These are phyloP conservation scores for Amanita molliuscula DNA, from an alignment of 768 basidiomycete species.

Conservation along the genomic window DNA sequence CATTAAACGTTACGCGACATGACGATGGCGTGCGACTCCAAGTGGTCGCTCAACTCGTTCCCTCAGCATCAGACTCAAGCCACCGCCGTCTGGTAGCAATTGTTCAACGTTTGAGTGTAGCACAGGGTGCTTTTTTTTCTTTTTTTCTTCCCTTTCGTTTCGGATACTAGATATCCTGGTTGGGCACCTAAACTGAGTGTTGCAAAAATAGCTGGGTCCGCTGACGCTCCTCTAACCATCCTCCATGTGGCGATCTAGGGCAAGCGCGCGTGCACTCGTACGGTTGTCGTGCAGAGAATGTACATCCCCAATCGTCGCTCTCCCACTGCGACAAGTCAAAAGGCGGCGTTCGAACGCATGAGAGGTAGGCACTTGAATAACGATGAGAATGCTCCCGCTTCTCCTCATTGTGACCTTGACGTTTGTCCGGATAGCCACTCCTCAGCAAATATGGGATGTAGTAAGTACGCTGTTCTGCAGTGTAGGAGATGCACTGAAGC, in stretches of 20 bases:
- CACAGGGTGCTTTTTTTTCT: too few relatives aligned
- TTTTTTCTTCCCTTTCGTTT: too few relatives aligned
- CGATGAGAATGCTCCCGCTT: background rate
- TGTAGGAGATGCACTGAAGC: background rate
- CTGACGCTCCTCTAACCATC: background rate
- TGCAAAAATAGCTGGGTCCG: background rate
- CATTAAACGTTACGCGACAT: too few relatives aligned
- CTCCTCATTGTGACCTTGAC: constrained; percentile 3
- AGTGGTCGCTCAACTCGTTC: too few relatives aligned
- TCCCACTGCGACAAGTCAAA: constrained; percentile 24
- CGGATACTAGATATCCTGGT: too few relatives aligned
- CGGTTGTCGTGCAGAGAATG: background rate
- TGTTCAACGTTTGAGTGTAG: too few relatives aligned
- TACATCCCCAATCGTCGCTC: background rate
- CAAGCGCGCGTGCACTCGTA: background rate
- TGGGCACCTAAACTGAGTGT: too few relatives aligned
- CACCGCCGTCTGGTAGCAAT: too few relatives aligned
- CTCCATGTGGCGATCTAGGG: background rate
- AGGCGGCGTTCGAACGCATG: constrained; percentile 9
- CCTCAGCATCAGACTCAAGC: too few relatives aligned
- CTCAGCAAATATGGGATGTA: constrained; percentile 1
- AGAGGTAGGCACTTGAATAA: constrained; percentile 24
- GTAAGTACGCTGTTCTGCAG: background rate
- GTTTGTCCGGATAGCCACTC: background rate
- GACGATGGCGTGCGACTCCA: too few relatives aligned